phyloP scores from a whole-genome alignment of 768 basidiomycete genomes.

The Leucogyrophana mollusca region DNA sequence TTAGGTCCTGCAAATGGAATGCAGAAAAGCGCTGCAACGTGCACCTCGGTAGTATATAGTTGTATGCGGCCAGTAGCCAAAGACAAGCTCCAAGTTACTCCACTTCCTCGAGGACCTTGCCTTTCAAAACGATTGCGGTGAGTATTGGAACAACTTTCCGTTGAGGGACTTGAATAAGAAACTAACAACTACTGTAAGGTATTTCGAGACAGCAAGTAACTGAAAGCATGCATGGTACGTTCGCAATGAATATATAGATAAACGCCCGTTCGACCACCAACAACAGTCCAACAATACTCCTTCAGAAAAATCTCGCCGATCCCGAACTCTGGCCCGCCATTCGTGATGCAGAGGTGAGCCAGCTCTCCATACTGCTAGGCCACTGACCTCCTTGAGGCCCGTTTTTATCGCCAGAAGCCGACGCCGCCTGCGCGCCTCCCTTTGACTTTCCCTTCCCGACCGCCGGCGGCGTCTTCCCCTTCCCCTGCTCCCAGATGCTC shows the following conservation, averaged over 20 bases:
- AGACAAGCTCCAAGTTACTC: too few relatives aligned
- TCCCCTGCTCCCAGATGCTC: constrained; percentile 22
- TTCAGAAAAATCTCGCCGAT: constrained; percentile 29
- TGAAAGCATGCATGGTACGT: too few relatives aligned
- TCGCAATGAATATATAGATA: constrained; percentile 18
- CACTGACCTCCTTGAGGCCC: constrained; percentile 23
- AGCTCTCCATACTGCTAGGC: constrained; percentile 33
- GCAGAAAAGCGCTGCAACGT: too few relatives aligned
- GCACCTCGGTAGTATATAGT: too few relatives aligned
- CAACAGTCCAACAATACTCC: neutral
- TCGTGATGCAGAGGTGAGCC: constrained; percentile 26
- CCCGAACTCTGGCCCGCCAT: constrained; percentile 26
- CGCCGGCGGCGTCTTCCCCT: constrained; percentile 18
- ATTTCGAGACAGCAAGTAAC: too few relatives aligned
- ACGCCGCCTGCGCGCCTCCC: constrained; percentile 17
- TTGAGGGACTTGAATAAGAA: too few relatives aligned
- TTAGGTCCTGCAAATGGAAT: too few relatives aligned
- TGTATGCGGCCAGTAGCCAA: too few relatives aligned
- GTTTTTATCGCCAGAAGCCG: constrained; percentile 24
- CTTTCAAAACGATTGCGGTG: too few relatives aligned
- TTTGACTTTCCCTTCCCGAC: constrained; percentile 12
- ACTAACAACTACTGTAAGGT: too few relatives aligned
- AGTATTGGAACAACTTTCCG: too few relatives aligned
- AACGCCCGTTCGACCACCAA: constrained; percentile 4
- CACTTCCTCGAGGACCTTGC: too few relatives aligned